A percentile compares a stretch with the other conserved stretches of the same genome.
Conservation (phyloP, 225 moss, liverwort and hornwort genomes). For the Physcomitrium patens region DNA sequence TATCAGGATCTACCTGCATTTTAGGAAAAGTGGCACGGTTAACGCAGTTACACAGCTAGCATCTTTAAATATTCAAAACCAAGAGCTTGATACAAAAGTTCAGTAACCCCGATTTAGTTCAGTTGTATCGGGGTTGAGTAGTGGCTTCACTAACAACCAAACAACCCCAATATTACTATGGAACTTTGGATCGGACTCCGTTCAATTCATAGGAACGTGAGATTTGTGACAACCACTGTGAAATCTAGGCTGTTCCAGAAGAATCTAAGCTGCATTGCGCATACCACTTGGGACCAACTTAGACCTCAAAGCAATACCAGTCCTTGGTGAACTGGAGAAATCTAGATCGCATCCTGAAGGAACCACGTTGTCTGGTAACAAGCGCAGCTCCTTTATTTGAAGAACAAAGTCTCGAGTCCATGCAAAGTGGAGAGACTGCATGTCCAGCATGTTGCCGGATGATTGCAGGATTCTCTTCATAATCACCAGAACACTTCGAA, state of each 20-base stretch:
- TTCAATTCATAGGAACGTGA: no score
- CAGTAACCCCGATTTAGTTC: no score
- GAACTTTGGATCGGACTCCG: no score
- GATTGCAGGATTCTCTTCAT: constrained; percentile 15
- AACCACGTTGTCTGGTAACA: constrained; percentile 4
- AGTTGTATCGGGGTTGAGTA: no score
- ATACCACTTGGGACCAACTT: no score
- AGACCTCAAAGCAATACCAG: no score
- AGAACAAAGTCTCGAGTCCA: constrained; percentile 17
- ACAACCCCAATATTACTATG: no score
- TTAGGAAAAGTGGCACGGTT: constrained; percentile 21
- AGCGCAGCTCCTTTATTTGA: constrained; percentile 10
- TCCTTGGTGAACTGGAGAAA: neutral
- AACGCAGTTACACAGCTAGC: constrained; percentile 14
- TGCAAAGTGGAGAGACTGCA: constrained; percentile 17
- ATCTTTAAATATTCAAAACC: constrained; percentile 5
- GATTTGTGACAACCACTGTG: no score
- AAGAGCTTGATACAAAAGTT: neutral
- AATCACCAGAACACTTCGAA: neutral
- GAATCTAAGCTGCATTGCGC: no score
- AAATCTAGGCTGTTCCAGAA: no score
- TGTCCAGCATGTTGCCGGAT: constrained; percentile 15
- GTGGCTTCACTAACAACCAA: no score
- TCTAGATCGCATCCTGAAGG: constrained; percentile 6
- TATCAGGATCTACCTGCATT: constrained; percentile 50